phyloP scores from a whole-genome alignment of 306 rosid species.

The Malus sylvestris region DNA sequence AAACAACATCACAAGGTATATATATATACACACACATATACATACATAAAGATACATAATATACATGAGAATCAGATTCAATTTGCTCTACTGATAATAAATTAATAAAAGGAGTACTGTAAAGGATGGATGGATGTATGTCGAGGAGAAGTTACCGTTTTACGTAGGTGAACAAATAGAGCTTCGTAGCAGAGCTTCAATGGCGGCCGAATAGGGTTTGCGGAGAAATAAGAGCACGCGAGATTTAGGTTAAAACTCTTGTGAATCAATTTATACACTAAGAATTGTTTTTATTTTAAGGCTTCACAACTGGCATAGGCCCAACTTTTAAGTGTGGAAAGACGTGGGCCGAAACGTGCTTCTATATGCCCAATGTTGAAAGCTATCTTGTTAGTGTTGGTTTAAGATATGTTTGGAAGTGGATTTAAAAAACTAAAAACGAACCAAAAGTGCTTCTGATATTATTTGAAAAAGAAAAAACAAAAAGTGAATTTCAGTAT shows the following conservation, averaged over 20 bases:
- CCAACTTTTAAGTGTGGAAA: background rate
- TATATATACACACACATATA: background rate
- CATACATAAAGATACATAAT: no score
- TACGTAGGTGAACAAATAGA: background rate
- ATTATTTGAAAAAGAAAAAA: no score
- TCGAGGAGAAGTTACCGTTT: background rate
- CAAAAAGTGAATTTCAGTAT: no score
- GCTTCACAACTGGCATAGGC: background rate
- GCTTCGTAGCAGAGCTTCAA: background rate
- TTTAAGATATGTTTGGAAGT: no score
- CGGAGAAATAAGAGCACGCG: background rate
- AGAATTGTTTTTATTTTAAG: background rate
- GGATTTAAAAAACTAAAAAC: no score
- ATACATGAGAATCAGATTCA: background rate
- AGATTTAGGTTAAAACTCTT: background rate
- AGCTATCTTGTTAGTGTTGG: background rate
- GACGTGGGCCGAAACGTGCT: background rate
- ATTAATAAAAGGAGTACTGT: background rate
- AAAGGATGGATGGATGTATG: background rate
- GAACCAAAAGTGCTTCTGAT: no score
- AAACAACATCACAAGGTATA: background rate
- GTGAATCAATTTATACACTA: background rate
- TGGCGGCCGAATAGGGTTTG: background rate
- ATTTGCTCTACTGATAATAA: background rate
- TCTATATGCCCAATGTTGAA: background rate